These are phyloP conservation scores for Obba rivulosa DNA, from an alignment of 768 basidiomycete genomes.

Conservation along the genomic window DNA sequence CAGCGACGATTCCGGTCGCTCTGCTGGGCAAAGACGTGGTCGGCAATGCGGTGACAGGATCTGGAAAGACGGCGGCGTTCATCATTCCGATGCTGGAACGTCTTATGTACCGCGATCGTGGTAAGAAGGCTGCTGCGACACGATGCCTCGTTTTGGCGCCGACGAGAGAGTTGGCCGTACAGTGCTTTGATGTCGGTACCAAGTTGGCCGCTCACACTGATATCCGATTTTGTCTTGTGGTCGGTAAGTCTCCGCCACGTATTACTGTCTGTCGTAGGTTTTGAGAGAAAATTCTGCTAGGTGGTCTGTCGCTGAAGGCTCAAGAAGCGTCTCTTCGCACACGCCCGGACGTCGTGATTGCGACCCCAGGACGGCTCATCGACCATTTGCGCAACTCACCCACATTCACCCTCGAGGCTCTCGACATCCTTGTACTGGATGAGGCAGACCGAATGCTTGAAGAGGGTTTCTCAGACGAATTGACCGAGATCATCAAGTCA, in stretches of 20 bases:
- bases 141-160: slow-evolving; percentile 91
- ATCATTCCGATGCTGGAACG: slow-evolving; percentile 92
- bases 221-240: slow-evolving; percentile 84
- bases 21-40: slow-evolving; percentile 94
- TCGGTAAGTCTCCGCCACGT: slow-evolving; percentile 46
- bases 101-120: slow-evolving; percentile 85
- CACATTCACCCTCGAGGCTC: slow-evolving; percentile 84
- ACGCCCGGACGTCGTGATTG: slow-evolving; percentile 91
- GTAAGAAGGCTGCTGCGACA: slow-evolving; percentile 79
- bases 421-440: slow-evolving; percentile 92
- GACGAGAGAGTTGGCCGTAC: slow-evolving; percentile 92
- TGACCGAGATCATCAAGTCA: slow-evolving; percentile 87
- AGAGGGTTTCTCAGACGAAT: slow-evolving; percentile 92
- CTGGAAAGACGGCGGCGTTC: slow-evolving; percentile 98
- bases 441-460: slow-evolving; percentile 98
- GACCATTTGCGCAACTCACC: slow-evolving; percentile 97
- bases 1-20: slow-evolving; percentile 89
- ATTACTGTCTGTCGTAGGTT: neutral
- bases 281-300: slow-evolving; percentile 34
- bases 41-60: slow-evolving; percentile 93
- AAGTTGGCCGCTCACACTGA: slow-evolving; percentile 86
- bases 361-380: slow-evolving; percentile 89
- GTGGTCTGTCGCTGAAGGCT: slow-evolving; percentile 88
- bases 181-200: slow-evolving; percentile 88
- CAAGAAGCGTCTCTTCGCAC: slow-evolving; percentile 84